A percentile compares a stretch with the other conserved stretches of the same genome.
Conservation (phyloP, 495 filamentous ascomycete genomes). For the Aspergillus conjunctus region DNA sequence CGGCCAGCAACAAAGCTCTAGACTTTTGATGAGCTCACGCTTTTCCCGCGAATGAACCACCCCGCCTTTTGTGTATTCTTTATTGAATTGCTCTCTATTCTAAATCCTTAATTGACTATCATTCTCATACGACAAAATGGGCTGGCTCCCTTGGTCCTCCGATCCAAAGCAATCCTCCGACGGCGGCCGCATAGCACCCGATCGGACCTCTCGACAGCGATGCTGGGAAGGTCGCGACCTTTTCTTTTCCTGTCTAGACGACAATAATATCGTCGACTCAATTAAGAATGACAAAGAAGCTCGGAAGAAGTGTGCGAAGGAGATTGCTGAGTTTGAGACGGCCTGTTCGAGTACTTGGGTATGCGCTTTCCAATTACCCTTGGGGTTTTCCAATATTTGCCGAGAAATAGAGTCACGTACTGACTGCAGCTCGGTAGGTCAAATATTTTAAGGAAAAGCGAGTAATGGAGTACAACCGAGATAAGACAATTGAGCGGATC, state of each 20-base stretch:
- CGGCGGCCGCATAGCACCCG: constrained; percentile 71
- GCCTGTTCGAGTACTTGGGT: constrained; percentile 85
- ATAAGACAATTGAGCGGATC: constrained; percentile 74
- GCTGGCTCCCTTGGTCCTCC: constrained; percentile 49
- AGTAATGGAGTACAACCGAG: constrained; percentile 87
- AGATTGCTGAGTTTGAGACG: constrained; percentile 67
- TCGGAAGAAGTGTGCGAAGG: constrained; percentile 64
- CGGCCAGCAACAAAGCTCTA: constrained; percentile 3
- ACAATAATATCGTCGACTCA: constrained; percentile 78
- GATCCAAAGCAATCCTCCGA: constrained; percentile 49
- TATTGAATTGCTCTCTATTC: too few species aligned
- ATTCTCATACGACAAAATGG: constrained; percentile 39
- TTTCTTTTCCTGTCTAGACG: constrained; percentile 85
- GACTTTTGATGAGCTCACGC: neutral
- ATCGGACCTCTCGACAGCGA: constrained; percentile 69
- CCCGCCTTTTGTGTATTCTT: too few species aligned
- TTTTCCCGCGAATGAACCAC: neutral
- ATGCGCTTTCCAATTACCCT: constrained; percentile 32
- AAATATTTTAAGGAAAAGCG: constrained; percentile 96
- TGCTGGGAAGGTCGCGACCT: constrained; percentile 87
- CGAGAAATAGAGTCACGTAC: constrained; percentile 6
- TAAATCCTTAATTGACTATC: neutral
- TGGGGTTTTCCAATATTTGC: constrained; percentile 9
- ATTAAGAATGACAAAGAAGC: constrained; percentile 70
- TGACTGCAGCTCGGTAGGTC: constrained; percentile 59